Conservation (phyloP, 2,329 filamentous ascomycete species). For the Aureobasidium lini region DNA sequence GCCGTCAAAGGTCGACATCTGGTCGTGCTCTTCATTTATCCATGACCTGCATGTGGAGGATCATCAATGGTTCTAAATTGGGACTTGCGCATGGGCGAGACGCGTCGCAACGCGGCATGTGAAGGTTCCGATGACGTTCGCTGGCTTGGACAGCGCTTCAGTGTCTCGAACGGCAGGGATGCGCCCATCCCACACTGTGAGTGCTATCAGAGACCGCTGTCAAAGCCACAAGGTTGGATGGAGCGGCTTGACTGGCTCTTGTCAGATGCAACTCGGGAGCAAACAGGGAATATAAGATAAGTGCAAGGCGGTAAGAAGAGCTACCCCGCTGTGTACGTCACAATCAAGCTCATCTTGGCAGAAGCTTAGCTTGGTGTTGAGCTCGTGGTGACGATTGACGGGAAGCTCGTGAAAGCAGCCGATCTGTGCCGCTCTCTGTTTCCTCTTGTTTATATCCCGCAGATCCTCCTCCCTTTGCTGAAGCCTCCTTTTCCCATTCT, state of each 20-base stretch:
- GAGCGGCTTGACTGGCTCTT: not conserved
- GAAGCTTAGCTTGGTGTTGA: conserved; percentile 6
- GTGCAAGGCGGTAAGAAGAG: not conserved
- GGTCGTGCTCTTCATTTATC: conserved; percentile 3
- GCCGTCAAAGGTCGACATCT: conserved; percentile 73
- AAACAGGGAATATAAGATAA: not conserved
- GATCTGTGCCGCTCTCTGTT: conserved; percentile 4
- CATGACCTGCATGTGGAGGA: not conserved
- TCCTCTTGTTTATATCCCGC: conserved; percentile 6
- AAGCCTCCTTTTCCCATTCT: not conserved
- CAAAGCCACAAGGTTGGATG: not conserved
- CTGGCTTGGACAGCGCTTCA: not conserved
- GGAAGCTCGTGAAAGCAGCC: not conserved
- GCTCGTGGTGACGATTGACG: conserved; percentile 1
- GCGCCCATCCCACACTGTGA: not conserved
- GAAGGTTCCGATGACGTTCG: not conserved
- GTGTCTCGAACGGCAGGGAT: not conserved
- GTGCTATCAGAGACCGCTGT: not conserved
- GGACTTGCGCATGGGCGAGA: not conserved
- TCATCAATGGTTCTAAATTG: not conserved
- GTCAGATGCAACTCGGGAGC: not conserved
- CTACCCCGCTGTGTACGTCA: conserved; percentile 8
- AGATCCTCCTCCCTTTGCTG: not conserved
- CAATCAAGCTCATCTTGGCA: conserved; percentile 7
- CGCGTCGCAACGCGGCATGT: conserved; percentile 1